phyloP scores from a whole-genome alignment of 495 filamentous ascomycete genomes.

The Talaromyces thailandensis region DNA sequence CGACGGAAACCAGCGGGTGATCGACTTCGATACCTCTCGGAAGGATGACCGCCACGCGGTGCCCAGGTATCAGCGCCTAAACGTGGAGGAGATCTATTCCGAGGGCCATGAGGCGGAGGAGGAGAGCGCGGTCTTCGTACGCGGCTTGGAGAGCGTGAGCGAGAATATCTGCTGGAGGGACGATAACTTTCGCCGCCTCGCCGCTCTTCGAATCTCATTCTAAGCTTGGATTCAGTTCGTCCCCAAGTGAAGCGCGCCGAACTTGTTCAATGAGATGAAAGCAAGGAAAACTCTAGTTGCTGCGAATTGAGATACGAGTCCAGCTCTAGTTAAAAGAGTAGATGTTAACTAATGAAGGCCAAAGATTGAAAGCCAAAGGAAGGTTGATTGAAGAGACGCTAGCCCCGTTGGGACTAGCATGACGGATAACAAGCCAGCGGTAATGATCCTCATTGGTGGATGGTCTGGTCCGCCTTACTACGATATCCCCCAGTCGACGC shows the following conservation, averaged over 20 bases:
- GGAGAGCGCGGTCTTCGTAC: conserved; percentile 31
- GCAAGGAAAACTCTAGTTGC: neutral
- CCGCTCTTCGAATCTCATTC: conserved; percentile 41
- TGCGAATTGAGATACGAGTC: neutral
- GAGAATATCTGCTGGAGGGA: conserved; percentile 28
- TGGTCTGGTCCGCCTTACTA: too few relatives aligned
- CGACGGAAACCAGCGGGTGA: conserved; percentile 33
- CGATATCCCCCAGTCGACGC: too few relatives aligned
- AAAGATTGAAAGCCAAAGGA: too few relatives aligned
- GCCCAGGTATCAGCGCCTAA: conserved; percentile 40
- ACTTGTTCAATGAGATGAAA: neutral
- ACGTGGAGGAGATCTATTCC: conserved; percentile 22
- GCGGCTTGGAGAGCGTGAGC: conserved; percentile 30
- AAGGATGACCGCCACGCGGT: conserved; percentile 26
- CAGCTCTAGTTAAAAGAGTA: too few relatives aligned
- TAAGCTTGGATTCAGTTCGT: neutral
- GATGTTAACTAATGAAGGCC: too few relatives aligned
- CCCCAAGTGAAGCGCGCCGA: neutral
- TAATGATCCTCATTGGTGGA: too few relatives aligned
- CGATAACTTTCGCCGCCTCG: conserved; percentile 47
- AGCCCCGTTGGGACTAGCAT: neutral
- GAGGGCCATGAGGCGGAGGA: conserved; percentile 26
- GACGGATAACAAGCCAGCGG: too few relatives aligned
- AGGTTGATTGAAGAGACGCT: too few relatives aligned
- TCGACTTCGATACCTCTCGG: conserved; percentile 33